Conservation (phyloP, 371 early-diverging fungal genomes). For the Aphelidium insulamus region DNA sequence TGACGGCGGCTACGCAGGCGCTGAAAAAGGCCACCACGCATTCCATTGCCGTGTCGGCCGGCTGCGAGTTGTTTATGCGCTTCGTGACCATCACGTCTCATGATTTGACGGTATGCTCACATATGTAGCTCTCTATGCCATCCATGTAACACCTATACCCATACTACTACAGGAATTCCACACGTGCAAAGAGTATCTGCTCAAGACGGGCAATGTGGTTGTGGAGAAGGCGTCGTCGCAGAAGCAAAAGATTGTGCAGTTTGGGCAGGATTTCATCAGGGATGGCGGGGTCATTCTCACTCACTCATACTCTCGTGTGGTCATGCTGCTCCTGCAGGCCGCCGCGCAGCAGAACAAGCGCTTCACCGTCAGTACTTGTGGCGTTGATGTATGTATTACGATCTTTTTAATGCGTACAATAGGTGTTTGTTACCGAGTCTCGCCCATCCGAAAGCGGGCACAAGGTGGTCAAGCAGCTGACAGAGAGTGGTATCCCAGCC, state of each 20-base stretch:
- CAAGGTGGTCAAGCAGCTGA: constrained; percentile 47
- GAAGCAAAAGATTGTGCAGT: constrained; percentile 49
- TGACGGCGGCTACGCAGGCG: constrained; percentile 35
- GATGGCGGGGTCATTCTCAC: constrained; percentile 71
- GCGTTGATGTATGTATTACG: constrained; percentile 17
- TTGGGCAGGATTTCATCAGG: constrained; percentile 69
- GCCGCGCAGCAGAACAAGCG: constrained; percentile 56
- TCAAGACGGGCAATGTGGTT: constrained; percentile 44
- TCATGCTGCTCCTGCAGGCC: constrained; percentile 52
- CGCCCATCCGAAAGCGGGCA: constrained; percentile 34
- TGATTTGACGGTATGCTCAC: constrained; percentile 26
- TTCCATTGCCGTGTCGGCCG: constrained; percentile 52
- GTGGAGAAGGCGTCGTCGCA: constrained; percentile 41
- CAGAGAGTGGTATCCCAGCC: constrained; percentile 55
- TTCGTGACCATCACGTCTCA: constrained; percentile 45
- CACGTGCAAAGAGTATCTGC: constrained; percentile 47
- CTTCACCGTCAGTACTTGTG: no score
- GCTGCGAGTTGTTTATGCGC: constrained; percentile 66
- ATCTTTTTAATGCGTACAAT: constrained; percentile 5
- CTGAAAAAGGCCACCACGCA: constrained; percentile 32
- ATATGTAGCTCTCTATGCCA: background rate
- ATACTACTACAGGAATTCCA: constrained; percentile 51
- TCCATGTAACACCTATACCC: background rate
- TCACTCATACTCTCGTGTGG: constrained; percentile 85
- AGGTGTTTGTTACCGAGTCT: constrained; percentile 64